Evolutionary conservation across 495 filamentous ascomycete genomes (phyloP).

Genomic region (Pseudoneurospora amorphoporcata): DNA sequence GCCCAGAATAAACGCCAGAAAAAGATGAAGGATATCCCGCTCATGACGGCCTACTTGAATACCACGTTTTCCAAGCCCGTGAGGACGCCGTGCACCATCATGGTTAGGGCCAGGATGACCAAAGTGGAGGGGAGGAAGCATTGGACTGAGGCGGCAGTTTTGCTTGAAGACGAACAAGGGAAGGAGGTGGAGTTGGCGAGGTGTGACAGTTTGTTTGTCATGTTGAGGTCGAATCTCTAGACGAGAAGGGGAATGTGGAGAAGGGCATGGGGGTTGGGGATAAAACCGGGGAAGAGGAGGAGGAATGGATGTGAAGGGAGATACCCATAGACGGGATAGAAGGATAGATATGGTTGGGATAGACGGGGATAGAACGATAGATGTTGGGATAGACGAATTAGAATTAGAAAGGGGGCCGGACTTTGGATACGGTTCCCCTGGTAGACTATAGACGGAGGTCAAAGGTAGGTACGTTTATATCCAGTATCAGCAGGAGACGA

Average conservation of each 20-base stretch:
- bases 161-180: constrained; percentile 25
- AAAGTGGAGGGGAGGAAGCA: constrained; percentile 37
- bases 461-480: background rate
- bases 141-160: constrained; percentile 31
- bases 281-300: background rate
- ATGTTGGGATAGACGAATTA: background rate
- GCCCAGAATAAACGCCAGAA: constrained; percentile 32
- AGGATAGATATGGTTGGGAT: background rate
- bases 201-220: constrained; percentile 38
- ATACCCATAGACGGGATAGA: background rate
- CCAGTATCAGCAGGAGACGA: background rate
- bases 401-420: background rate
- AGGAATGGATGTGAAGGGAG: background rate
- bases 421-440: background rate
- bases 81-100: constrained; percentile 39
- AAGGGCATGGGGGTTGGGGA: background rate
- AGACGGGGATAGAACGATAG: background rate
- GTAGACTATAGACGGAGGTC: background rate
- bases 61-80: constrained; percentile 45
- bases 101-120: constrained; percentile 36
- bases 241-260: background rate
- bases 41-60: constrained; percentile 50
- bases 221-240: constrained; percentile 17
- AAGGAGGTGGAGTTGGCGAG: constrained; percentile 31
- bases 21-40: constrained; percentile 8